Evolutionary conservation across 768 basidiomycete species (phyloP).

Genomic region (Boletellus emodensis): DNA sequence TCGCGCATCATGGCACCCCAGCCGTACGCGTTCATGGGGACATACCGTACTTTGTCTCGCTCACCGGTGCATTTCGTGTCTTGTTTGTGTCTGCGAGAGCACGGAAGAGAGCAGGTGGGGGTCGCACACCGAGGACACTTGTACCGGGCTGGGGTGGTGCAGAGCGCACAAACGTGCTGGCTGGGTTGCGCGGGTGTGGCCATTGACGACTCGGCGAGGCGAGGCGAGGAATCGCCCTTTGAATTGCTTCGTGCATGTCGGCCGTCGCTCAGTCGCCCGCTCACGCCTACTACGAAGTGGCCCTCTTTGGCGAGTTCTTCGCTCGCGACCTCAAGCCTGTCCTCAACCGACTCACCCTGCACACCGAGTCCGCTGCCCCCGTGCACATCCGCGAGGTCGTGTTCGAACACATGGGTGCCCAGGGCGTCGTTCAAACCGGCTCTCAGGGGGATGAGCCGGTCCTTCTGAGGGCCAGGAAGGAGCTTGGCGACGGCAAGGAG

Average conservation of each 20-base stretch:
- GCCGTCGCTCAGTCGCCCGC: slow-evolving; percentile 28
- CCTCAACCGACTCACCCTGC: slow-evolving; percentile 76
- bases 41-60: slow-evolving; percentile 68
- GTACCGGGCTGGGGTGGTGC: slow-evolving; percentile 56
- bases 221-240: background rate
- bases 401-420: slow-evolving; percentile 76
- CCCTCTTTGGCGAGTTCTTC: slow-evolving; percentile 80
- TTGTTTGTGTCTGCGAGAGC: slow-evolving; percentile 66
- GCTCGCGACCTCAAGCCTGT: slow-evolving; percentile 70
- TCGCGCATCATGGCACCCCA: slow-evolving; percentile 90
- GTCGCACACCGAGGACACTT: slow-evolving; percentile 73
- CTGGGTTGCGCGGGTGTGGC: slow-evolving; percentile 11
- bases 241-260: slow-evolving; percentile 14
- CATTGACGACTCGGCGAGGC: too few relatives aligned
- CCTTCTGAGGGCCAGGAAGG: slow-evolving; percentile 70
- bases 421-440: slow-evolving; percentile 49
- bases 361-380: slow-evolving; percentile 69
- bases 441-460: slow-evolving; percentile 57
- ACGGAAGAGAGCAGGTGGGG: slow-evolving; percentile 70
- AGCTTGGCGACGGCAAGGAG: slow-evolving; percentile 51
- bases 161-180: slow-evolving; percentile 44
- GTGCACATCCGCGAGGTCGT: slow-evolving; percentile 76
- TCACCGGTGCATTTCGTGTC: slow-evolving; percentile 60
- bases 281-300: slow-evolving; percentile 78
- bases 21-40: slow-evolving; percentile 79